Evolutionary conservation across 768 basidiomycete species (phyloP), one percentile per base, ranked within the genome.

Genomic region (Termitomyces sp.): DNA sequence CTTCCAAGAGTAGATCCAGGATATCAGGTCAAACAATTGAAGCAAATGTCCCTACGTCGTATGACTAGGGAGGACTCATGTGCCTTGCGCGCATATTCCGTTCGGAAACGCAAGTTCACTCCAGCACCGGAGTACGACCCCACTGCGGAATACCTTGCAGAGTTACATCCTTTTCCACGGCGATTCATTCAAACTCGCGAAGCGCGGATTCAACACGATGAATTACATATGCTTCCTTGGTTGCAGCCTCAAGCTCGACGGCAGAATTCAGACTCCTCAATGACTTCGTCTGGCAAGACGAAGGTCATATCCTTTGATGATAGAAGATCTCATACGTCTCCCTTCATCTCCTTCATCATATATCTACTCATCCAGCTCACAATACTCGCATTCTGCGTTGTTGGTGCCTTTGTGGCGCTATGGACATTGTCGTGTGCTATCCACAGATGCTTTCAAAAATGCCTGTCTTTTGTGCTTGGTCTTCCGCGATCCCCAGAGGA

Each of bases 61-160:
- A 61, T 55, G 55, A 59, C 60, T 10, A 51, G 45, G 31, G 62
- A 37, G 5, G 60, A 63, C 55, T 53, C 60, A 2, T 45, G 37
- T 5, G 53, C 52, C 40, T 40, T 63, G 28, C 45, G 56, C n/a
- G 33, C 45, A 9, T 37, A 48, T 19, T 63, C 62, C 5, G 43
- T 57, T 26, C 61, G 61, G 7, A 41, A 54, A 35, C 55, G 55
- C 55, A 56, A 54, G n/a, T 31, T 35, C 44, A 48, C 52, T 28
- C 44, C 42, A 11, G 21, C 30, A 35, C 47, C 54, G 11, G 38
- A 48, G 26, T 50, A 56, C 23, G 17, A 37, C 5, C 41, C 49
- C 7, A 45, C 53, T 11, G 30, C 56, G 3, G 55, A 54, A 26
- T 50, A 26, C 11, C 50, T 54, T 12, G 51, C 41, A 38, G 50